Evolutionary conservation across 345 rosid species (phyloP), one percentile per base, ranked within the genome.

Genomic region (Orychophragmus violaceus): DNA sequence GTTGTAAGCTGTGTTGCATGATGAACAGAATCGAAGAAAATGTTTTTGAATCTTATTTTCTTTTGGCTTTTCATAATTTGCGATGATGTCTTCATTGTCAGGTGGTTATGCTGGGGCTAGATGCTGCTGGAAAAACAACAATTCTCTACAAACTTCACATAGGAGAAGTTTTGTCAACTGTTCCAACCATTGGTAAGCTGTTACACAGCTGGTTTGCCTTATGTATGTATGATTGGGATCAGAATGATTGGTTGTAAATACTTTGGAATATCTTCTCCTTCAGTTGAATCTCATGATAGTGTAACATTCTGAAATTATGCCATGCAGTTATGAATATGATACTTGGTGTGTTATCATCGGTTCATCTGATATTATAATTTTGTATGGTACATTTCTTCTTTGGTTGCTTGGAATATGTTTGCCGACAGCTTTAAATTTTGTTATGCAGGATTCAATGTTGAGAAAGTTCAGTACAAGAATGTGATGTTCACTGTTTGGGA

Each of bases 401-500:
- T 3, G 18, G 29, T 62, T 62, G 16, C 21, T 61, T 70, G 27
- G 5, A 41, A 0, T 33, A 54, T 54, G 14, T 51, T 54, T 30
- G 44, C 39, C 2, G 32, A 63, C 7, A 9, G 12, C 45, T 22
- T 69, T 53, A 5, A 52, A 62, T 5, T 61, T 32, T 77, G 25
- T 55, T 77, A 48, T 5, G 61, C 62, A 94, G 99, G 99, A 60
- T 94, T 94, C 78, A 94, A 94, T 46, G 99, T 95, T 69, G 99
- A 95, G 90, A 91, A 95, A 80, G 98, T 91, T 70, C 95, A 95
- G 81, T 95, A 95, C 77, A 95, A 95, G 89, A 91, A 95, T 85
- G 99, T 95, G 64, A 69, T 87, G 49, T 95, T 95, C 82, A 95
- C 98, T 17, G 99, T 95, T 62, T 95, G 99, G 99, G 99, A 95